Percentiles rank a stretch among this genome's conserved stretches.
These are phyloP conservation scores for Arabis hirsuta DNA, from an alignment of 345 rosid genomes.

Conservation along the genomic window DNA sequence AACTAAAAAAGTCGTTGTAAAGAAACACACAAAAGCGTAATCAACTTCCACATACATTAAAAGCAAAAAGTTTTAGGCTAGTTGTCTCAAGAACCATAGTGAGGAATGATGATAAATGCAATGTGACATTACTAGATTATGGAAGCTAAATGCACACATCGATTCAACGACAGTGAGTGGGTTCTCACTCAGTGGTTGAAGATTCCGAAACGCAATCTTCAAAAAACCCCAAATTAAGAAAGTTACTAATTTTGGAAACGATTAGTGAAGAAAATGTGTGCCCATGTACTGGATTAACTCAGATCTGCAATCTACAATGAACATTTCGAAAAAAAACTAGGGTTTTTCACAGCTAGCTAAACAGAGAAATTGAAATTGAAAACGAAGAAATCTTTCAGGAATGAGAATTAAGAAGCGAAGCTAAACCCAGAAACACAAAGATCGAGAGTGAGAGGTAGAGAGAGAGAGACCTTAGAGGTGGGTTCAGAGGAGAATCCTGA, in stretches of 20 bases:
- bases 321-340: constrained; percentile 18
- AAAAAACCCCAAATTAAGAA: constrained; percentile 26
- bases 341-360: constrained; percentile 32
- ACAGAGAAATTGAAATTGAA: constrained; percentile 10
- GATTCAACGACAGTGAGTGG: constrained; percentile 13
- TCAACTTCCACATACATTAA: constrained; percentile 8
- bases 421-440: constrained; percentile 7
- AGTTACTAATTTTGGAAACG: constrained; percentile 24
- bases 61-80: constrained; percentile 26
- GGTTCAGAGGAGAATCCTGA: constrained; percentile 23
- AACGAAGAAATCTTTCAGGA: background rate
- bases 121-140: constrained; percentile 24
- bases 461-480: constrained; percentile 36
- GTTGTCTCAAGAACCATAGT: background rate
- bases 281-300: background rate
- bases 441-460: constrained; percentile 4
- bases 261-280: background rate
- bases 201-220: background rate
- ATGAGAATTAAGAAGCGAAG: background rate
- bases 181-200: background rate
- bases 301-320: constrained; percentile 39
- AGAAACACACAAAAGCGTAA: constrained; percentile 43
- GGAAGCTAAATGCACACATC: constrained; percentile 20
- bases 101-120: constrained; percentile 26
- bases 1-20: constrained; percentile 22